phyloP scores from a whole-genome alignment of 75 land plant genomes.

The Chamaecyparis obtusa region DNA sequence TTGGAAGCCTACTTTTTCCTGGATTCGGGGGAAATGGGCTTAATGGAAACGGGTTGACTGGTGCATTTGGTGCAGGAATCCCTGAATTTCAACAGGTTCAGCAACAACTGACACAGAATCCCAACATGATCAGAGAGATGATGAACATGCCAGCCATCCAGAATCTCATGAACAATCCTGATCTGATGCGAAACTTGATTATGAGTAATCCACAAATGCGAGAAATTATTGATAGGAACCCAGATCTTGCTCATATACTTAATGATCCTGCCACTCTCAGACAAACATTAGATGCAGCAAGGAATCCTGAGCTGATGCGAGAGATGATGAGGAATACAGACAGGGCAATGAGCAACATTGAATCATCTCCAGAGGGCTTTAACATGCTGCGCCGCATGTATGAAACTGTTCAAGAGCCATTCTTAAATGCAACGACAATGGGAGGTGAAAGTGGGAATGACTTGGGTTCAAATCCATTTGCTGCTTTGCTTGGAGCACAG shows the following conservation, averaged over 20 bases:
- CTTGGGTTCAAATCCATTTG: slow-evolving; percentile 67
- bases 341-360: slow-evolving; percentile 96
- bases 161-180: slow-evolving; percentile 88
- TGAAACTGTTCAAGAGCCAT: slow-evolving; percentile 94
- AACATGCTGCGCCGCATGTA: slow-evolving; percentile 97
- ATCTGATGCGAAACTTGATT: slow-evolving; percentile 76
- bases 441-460: slow-evolving; percentile 54
- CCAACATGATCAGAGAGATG: slow-evolving; percentile 89
- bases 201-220: slow-evolving; percentile 96
- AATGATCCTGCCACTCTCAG: slow-evolving; percentile 85
- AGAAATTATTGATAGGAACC: slow-evolving; percentile 86
- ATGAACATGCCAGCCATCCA: slow-evolving; percentile 95
- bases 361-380: slow-evolving; percentile 94
- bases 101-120: slow-evolving; percentile 91
- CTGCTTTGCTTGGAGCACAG: slow-evolving; percentile 70
- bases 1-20: slow-evolving; percentile 53
- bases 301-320: slow-evolving; percentile 91
- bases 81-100: slow-evolving; percentile 87
- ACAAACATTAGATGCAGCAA: slow-evolving; percentile 91
- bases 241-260: slow-evolving; percentile 84
- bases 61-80: slow-evolving; percentile 55
- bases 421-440: slow-evolving; percentile 90
- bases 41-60: slow-evolving; percentile 26
- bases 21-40: slow-evolving; percentile 31
- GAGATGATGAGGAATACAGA: slow-evolving; percentile 98